Evolutionary conservation across 257 asterid genomes (phyloP).

Genomic region (Solanum sparsipilum): DNA sequence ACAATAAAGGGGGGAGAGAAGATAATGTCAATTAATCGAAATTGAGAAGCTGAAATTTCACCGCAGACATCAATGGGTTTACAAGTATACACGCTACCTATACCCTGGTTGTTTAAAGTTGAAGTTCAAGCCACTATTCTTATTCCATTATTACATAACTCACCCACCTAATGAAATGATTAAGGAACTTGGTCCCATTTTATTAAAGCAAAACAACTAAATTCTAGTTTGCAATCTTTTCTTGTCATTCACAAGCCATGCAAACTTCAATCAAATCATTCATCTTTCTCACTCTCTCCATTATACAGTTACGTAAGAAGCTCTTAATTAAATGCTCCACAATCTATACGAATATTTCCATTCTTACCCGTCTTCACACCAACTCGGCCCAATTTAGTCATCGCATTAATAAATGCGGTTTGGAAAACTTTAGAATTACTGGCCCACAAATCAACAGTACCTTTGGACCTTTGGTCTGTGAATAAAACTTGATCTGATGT

Average conservation of each 20-base stretch:
- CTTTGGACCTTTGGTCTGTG: slow-evolving; percentile 45
- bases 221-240: neutral
- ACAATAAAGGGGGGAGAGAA: neutral
- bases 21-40: neutral
- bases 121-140: neutral
- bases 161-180: neutral
- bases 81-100: neutral
- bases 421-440: slow-evolving; percentile 24
- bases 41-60: neutral
- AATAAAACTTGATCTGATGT: slow-evolving; percentile 75
- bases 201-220: neutral
- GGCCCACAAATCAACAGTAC: slow-evolving; percentile 52
- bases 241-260: neutral
- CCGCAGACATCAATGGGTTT: neutral
- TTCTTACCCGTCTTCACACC: slow-evolving; percentile 50
- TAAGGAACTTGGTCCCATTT: neutral
- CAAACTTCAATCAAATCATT: neutral
- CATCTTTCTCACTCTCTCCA: neutral
- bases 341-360: slow-evolving; percentile 74
- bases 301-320: too few relatives aligned
- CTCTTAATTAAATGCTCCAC: slow-evolving; percentile 43
- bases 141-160: neutral
- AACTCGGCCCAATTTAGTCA: slow-evolving; percentile 72
- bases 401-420: slow-evolving; percentile 34
- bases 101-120: neutral